Base-by-base conservation (phyloP, 495 filamentous ascomycete species). In the Friedmanniomyces endolithicus region DNA sequence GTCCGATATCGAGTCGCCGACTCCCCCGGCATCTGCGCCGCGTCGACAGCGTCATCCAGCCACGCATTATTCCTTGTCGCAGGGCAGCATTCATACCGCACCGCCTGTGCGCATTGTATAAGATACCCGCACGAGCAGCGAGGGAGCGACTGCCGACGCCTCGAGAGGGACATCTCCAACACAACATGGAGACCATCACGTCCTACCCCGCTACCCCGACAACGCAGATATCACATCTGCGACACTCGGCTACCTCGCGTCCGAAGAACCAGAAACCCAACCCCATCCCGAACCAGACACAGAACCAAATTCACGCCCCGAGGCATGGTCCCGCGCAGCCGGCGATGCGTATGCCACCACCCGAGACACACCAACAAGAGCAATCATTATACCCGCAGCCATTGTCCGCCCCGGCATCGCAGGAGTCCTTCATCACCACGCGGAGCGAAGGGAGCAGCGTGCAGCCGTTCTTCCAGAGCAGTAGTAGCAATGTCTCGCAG, bases 401-500 rank as follows among this genome's bases (percentile, higher is more conserved):
- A 25, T 24, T 51, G 31, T 58, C 59, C 34, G 35, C 53, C 2
- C 59, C 59, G 6, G 50, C 55, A 19, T 58, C 55, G 11, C 59
- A 62, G 27, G 59, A 62, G 47, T 58, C 55, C 7, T 39, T 53
- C 47, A n/a, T 58, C 25, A 58, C 48, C 48, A 22, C 25, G 27
- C 55, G 49, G 22, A 61, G 59, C 49, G 48, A 33, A 6, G 55
- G 20, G 11, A 62, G 55, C 40, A 60, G 57, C 47, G 45, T 54
- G 16, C 33, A 14, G 29, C 55, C 55, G 27, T 39, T 27, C 6
- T 24, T 52, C 27, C 55, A 58, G 17, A 52, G n/a, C 23, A 56
- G 53, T 37, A 57, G 27, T 48, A 62, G 59, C 56, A 52, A 55
- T 23, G 11, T 51, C n/a, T 62, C 59, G 35, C 56, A 63, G 22